These are phyloP conservation scores for Graphiopsis chlorocephala DNA, from an alignment of 2,329 filamentous ascomycete species.

Conservation along the genomic window DNA sequence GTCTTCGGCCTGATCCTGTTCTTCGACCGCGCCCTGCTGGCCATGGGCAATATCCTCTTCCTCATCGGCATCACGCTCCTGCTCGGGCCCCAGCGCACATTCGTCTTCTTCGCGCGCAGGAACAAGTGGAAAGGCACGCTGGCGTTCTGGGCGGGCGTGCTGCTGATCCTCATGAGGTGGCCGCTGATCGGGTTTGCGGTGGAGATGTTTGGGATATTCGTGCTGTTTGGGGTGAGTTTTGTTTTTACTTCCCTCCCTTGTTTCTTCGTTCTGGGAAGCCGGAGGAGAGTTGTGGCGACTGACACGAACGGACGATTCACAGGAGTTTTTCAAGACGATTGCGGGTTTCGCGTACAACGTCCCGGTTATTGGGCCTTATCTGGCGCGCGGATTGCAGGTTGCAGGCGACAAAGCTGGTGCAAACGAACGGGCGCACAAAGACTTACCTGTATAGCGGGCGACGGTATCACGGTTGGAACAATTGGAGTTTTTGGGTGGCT, in stretches of 20 bases:
- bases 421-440: conserved; percentile 65
- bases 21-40: conserved; percentile 96
- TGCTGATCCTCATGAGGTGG: conserved; percentile 86
- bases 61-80: conserved; percentile 94
- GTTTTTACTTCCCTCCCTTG: no score
- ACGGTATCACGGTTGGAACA: background rate
- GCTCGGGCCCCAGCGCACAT: conserved; percentile 86
- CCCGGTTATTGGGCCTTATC: conserved; percentile 82
- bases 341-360: conserved; percentile 80
- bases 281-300: conserved; percentile 5
- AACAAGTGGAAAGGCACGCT: conserved; percentile 91
- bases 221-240: conserved; percentile 69
- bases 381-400: conserved; percentile 70
- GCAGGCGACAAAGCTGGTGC: conserved; percentile 67
- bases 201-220: conserved; percentile 87
- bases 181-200: conserved; percentile 85
- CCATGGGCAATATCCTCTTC: conserved; percentile 99
- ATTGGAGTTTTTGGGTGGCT: background rate
- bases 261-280: background rate
- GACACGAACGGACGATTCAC: background rate
- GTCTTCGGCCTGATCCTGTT: conserved; percentile 93
- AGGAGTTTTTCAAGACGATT: conserved; percentile 57
- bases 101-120: conserved; percentile 88
- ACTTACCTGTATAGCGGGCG: conserved; percentile 71
- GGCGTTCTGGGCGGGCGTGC: conserved; percentile 79